Evolutionary conservation across 331 rosid species (phyloP).

Genomic region (Phaseolus coccineus): DNA sequence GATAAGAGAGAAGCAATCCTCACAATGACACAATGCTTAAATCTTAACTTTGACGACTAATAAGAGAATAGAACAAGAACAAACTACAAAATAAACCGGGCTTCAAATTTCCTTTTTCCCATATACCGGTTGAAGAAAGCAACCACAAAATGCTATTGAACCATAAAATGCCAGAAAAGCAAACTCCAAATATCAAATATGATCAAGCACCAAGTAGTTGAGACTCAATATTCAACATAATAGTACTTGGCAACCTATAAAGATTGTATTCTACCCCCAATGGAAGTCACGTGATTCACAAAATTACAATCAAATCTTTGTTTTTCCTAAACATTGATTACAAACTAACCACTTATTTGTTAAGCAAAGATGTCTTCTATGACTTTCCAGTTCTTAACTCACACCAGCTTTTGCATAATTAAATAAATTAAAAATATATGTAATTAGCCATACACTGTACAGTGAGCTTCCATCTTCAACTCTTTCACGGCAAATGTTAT

Average conservation of each 20-base stretch:
- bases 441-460: neutral
- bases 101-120: slow-evolving; percentile 27
- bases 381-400: neutral
- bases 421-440: neutral
- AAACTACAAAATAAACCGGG: neutral
- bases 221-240: neutral
- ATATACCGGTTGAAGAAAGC: neutral
- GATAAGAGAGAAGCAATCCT: slow-evolving; percentile 17
- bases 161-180: neutral
- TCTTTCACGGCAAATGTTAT: neutral
- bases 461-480: neutral
- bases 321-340: neutral
- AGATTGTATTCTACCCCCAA: neutral
- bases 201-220: neutral
- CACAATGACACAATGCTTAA: slow-evolving; percentile 17
- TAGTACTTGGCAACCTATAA: neutral
- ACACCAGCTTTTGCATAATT: neutral
- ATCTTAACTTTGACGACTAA: slow-evolving; percentile 8
- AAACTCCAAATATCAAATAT: slow-evolving; percentile 19
- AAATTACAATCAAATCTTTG: slow-evolving; percentile 1
- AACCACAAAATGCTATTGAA: slow-evolving; percentile 9
- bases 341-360: neutral
- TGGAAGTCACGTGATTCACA: neutral
- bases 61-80: slow-evolving; percentile 19
- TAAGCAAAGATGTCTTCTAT: neutral